Evolutionary conservation across 1,284 basidiomycete species (phyloP).

Genomic region (Agaricales sp.): DNA sequence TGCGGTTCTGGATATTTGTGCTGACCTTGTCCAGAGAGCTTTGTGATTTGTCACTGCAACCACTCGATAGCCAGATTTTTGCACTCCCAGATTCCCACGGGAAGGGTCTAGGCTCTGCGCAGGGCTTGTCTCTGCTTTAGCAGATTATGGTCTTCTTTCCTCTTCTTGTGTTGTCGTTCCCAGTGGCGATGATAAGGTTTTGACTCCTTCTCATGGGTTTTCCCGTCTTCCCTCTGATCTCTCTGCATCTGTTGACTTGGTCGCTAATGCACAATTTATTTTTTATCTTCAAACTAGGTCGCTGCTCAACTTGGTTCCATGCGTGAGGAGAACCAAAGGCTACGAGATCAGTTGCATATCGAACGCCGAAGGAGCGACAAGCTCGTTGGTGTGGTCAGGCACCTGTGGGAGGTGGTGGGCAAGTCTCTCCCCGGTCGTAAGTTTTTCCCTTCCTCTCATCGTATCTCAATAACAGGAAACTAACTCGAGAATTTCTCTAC

Average conservation of each 20-base stretch:
- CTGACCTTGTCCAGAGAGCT: too few species aligned
- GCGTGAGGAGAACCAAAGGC: slow-evolving; percentile 55
- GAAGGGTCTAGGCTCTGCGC: too few species aligned
- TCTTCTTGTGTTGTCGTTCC: neutral
- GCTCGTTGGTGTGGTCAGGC: slow-evolving; percentile 32
- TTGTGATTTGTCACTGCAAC: too few species aligned
- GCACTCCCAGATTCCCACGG: too few species aligned
- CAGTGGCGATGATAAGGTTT: too few species aligned
- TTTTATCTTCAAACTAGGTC: slow-evolving; percentile 23
- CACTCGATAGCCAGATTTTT: too few species aligned
- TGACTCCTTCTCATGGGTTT: slow-evolving; percentile 5
- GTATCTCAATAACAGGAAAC: too few species aligned
- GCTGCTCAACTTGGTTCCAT: slow-evolving; percentile 57
- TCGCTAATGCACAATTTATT: neutral
- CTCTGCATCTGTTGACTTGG: slow-evolving; percentile 1
- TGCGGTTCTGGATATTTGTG: too few species aligned
- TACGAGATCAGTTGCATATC: slow-evolving; percentile 39
- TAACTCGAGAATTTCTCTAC: too few species aligned
- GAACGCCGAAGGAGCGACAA: slow-evolving; percentile 44
- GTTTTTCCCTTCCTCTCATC: slow-evolving; percentile 17
- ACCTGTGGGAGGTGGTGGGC: slow-evolving; percentile 48
- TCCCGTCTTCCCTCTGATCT: slow-evolving; percentile 5
- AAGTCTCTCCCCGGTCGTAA: slow-evolving; percentile 42
- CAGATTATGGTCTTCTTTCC: too few species aligned
- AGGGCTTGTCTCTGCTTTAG: too few species aligned